A percentile compares a stretch with the other conserved stretches of the same genome.
Conservation (phyloP, 331 rosid species). For the Erythrophleum ivorense region DNA sequence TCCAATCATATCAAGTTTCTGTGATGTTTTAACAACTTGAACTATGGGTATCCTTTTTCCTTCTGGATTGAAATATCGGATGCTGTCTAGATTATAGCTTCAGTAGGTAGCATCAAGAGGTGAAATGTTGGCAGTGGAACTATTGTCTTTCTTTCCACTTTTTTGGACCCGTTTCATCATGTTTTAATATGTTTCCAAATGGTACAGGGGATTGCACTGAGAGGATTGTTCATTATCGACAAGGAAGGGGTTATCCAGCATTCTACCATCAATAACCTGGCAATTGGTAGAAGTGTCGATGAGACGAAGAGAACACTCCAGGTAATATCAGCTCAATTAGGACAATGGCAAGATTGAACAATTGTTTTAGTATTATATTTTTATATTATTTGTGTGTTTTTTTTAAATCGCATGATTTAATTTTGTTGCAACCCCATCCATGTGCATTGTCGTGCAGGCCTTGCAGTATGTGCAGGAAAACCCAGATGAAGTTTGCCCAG, state of each 20-base stretch:
- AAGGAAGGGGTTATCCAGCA: conserved; percentile 96
- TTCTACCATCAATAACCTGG: conserved; percentile 93
- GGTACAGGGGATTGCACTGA: conserved; percentile 79
- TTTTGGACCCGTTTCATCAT: conserved; percentile 3
- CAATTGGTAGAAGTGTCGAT: conserved; percentile 93
- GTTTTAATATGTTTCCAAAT: conserved; percentile 1
- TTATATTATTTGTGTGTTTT: not conserved
- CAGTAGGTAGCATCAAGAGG: not conserved
- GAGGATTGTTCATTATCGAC: conserved; percentile 92
- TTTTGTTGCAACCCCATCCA: not conserved
- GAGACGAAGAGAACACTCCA: conserved; percentile 99
- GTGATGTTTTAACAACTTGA: not conserved
- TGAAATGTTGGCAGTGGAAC: conserved; percentile 19
- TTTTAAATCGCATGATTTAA: not conserved
- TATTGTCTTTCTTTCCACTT: not conserved
- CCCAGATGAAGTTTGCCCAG: conserved; percentile 97
- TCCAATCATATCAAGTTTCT: not conserved
- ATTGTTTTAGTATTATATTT: not conserved
- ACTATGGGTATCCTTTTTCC: not conserved
- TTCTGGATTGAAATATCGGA: conserved; percentile 21
- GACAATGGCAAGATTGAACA: conserved; percentile 11
- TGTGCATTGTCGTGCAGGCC: conserved; percentile 64
- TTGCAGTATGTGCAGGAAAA: conserved; percentile 92
- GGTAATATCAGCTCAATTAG: conserved; percentile 49
- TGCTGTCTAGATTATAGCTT: conserved; percentile 17